Evolutionary conservation across 2,329 filamentous ascomycete species (phyloP), one percentile per base, ranked within the genome.

Genomic region (Didymosphaeria variabile): DNA sequence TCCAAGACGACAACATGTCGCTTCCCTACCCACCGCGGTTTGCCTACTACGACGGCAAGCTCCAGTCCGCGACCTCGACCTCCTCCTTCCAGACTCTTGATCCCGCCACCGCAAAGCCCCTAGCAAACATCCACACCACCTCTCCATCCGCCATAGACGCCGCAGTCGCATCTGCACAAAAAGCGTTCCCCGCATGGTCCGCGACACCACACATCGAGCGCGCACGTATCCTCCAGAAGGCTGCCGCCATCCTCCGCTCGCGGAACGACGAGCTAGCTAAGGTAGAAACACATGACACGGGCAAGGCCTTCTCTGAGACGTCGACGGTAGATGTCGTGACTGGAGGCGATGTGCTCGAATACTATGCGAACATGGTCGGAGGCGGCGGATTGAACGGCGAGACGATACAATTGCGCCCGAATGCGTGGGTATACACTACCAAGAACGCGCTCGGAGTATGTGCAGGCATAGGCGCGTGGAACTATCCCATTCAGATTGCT

Each of bases 401-500:
- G 78, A 90, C 91, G 21, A 89, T 89, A 51, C 87, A 89, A 58
- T 83, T 96, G 45, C 85, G 93, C 42, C 84, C 88, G 54, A 89
- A 92, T 67, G 92, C 92, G 4, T 93, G 90, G 86, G 88, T 95
- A 40, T 93, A 94, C 78, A 94, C 91, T 12, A 90, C 88, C 72
- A 94, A 95, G 76, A 90, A 92, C 68, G 86, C 93, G 5, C 82
- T 96, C 19, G 93, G 93, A 29, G 92, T 95, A 15, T 96, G 92
- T 76, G 93, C 87, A 15, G 93, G 91, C 59, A 96, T 96, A 67
- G 93, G 92, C 58, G 93, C 93, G 15, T 96, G 92, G 92, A 96
- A 96, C 79, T 96, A 96, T 75, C 93, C 93, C 13, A 91, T 96
- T 66, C 92, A 96, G 77, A 96, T 96, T 32, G 92, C 92, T 9